phyloP scores from a whole-genome alignment of 164 flowering plant species.

The Aristolochia fimbriata region DNA sequence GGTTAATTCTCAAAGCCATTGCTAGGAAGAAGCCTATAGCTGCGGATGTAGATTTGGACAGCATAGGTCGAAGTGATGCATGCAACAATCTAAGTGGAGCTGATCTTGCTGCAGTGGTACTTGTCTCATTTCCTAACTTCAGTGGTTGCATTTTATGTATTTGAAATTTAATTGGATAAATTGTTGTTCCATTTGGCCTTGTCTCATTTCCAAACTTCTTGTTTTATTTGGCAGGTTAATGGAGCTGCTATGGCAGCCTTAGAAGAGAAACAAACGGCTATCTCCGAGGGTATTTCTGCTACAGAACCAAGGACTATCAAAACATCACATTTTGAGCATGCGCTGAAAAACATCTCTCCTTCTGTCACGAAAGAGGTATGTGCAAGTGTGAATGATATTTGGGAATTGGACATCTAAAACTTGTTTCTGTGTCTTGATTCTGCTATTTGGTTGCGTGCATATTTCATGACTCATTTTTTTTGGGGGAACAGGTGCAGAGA shows the following conservation, averaged over 20 bases:
- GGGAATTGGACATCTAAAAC: too few species aligned
- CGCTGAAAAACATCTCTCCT: constrained; percentile 43
- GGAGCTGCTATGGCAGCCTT: constrained; percentile 73
- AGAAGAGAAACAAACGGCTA: constrained; percentile 30
- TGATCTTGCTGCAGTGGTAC: constrained; percentile 77
- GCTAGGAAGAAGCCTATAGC: constrained; percentile 60
- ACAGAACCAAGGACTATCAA: constrained; percentile 35
- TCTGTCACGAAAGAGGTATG: constrained; percentile 66
- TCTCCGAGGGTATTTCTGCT: constrained; percentile 6
- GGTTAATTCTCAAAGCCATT: constrained; percentile 55
- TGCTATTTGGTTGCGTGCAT: neutral
- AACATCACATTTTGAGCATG: constrained; percentile 48
- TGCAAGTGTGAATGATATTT: neutral
- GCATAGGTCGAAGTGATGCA: constrained; percentile 40
- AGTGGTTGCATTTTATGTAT: neutral
- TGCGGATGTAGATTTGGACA: constrained; percentile 52
- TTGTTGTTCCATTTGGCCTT: neutral
- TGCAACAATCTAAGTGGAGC: constrained; percentile 86
- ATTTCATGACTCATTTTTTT: neutral
- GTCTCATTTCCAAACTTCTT: neutral
- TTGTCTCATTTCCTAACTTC: neutral
- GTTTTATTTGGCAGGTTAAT: constrained; percentile 34
- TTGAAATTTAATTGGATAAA: neutral
- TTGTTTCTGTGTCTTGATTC: neutral
- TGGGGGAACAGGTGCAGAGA: constrained; percentile 28